These are phyloP conservation scores for Thermothelomyces thermophilus DNA, from an alignment of 2,329 filamentous ascomycete species.

Conservation along the genomic window DNA sequence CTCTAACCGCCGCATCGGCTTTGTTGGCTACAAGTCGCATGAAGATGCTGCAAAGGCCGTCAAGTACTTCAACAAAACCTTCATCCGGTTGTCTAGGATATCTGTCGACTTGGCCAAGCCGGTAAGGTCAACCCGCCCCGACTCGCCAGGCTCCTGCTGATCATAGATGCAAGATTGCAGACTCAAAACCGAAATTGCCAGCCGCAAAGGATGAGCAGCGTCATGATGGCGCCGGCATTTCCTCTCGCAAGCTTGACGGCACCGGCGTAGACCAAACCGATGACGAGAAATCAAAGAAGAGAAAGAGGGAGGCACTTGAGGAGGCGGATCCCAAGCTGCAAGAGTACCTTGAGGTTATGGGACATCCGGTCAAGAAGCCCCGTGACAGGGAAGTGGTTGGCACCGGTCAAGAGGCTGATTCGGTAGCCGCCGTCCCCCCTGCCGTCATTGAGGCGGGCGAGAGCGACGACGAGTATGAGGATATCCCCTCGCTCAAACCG, in stretches of 20 bases:
- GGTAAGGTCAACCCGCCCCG: slow-evolving; percentile 39
- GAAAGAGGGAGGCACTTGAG: slow-evolving; percentile 55
- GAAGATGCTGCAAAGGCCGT: slow-evolving; percentile 77
- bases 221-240: slow-evolving; percentile 8
- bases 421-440: slow-evolving; percentile 6
- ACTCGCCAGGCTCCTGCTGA: slow-evolving; percentile 11
- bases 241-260: slow-evolving; percentile 2
- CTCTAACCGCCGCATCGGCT: slow-evolving; percentile 83
- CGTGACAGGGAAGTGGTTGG: slow-evolving; percentile 38
- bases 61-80: slow-evolving; percentile 92
- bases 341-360: slow-evolving; percentile 80
- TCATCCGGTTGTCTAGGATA: slow-evolving; percentile 93
- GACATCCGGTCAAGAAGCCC: slow-evolving; percentile 57
- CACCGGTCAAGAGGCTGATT: slow-evolving; percentile 4
- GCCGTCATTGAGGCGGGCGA: slow-evolving; percentile 41
- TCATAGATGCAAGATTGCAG: slow-evolving; percentile 24
- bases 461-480: slow-evolving; percentile 71
- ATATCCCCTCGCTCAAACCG: slow-evolving; percentile 47
- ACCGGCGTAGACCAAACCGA: slow-evolving; percentile 12
- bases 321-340: slow-evolving; percentile 71
- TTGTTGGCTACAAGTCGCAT: slow-evolving; percentile 83
- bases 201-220: slow-evolving; percentile 9
- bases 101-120: slow-evolving; percentile 81
- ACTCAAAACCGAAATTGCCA: slow-evolving; percentile 16
- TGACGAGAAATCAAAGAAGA: slow-evolving; percentile 48